Evolutionary conservation across 1,284 basidiomycete species (phyloP), one percentile per base, ranked within the genome.

Genomic region (Leccinum griseonigrum): DNA sequence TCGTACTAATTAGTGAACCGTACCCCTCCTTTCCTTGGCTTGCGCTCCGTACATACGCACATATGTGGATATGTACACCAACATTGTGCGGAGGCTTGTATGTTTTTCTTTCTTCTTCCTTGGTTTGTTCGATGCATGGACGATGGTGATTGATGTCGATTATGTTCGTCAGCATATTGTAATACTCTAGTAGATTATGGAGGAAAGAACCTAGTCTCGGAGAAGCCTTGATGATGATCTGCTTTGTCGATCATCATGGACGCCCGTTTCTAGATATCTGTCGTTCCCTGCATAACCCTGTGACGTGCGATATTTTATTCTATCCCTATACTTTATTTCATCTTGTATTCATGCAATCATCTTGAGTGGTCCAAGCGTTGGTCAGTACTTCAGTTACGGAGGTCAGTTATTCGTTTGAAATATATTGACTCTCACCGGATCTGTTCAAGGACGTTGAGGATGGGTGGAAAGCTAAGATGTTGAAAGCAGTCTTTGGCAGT

Each of bases 1-100:
- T 88, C 86, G 0, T 90, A 89, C 68, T 90, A 70, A 71, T 56
- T 4, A 13, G 40, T 43, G 9, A 43, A 43, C 22, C 3, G 18
- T 5, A 11, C 26, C 11, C 1, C 9, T 10, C 26, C 18, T n/a
- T 14, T 40, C 38, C 16, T 40, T n/a, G n/a, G 16, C 8, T 43
- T n/a, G 40, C 3, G 40, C n/a, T 43, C n/a, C 40, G n/a, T 10
- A 43, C n/a, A 7, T 32, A 32, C 9, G 9, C 31, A 31, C 14
- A 1, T 14, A 38, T 38, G 14, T 38, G 36, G 11, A 38, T 38
- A 5, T 38, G 38, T 38, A 7, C 9, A 16, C 38, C 16, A 38
- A 38, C 38, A 16, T 38, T 38, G 38, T 16, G 40, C n/a, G 40
- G 40, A 18, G 40, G n/a, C 40, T n/a, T n/a, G 9, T 43, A 16